These are phyloP conservation scores for Penicillium sp. DNA, from an alignment of 2,329 filamentous ascomycete species.

Conservation along the genomic window DNA sequence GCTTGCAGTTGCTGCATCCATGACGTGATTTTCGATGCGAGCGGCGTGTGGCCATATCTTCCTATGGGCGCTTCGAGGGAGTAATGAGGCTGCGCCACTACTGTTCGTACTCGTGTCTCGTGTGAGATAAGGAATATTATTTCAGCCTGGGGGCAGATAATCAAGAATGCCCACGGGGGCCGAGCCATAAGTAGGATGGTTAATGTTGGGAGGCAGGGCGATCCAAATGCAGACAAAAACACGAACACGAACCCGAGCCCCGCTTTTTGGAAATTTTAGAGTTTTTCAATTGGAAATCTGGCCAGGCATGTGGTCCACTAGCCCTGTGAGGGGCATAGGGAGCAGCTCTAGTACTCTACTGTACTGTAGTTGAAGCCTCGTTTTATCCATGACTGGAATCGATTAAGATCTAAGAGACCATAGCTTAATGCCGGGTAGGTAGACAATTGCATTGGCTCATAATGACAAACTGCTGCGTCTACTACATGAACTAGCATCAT, in stretches of 20 bases:
- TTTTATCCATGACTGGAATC: too few species aligned
- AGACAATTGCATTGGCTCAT: too few species aligned
- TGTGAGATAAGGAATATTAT: neutral
- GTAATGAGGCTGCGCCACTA: neutral
- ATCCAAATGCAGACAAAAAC: neutral
- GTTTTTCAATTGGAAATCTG: neutral
- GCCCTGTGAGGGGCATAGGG: neutral
- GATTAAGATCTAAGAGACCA: too few species aligned
- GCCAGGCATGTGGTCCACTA: neutral
- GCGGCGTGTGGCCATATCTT: conserved; percentile 19
- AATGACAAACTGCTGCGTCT: too few species aligned
- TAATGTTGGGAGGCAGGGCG: neutral
- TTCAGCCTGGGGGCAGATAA: neutral
- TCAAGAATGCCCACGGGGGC: neutral
- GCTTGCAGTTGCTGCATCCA: conserved; percentile 28
- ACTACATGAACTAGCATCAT: conserved; percentile 37
- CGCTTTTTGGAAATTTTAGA: neutral
- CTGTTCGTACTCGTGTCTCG: neutral
- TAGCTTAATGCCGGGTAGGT: too few species aligned
- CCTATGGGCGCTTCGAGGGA: too few species aligned
- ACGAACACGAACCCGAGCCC: conserved; percentile 4
- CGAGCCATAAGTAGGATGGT: neutral
- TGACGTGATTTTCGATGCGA: conserved; percentile 28
- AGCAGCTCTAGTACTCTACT: neutral
- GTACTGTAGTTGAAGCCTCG: too few species aligned